Conservation (phyloP, 2,329 filamentous ascomycete genomes). For the Epichloe hybrida region DNA sequence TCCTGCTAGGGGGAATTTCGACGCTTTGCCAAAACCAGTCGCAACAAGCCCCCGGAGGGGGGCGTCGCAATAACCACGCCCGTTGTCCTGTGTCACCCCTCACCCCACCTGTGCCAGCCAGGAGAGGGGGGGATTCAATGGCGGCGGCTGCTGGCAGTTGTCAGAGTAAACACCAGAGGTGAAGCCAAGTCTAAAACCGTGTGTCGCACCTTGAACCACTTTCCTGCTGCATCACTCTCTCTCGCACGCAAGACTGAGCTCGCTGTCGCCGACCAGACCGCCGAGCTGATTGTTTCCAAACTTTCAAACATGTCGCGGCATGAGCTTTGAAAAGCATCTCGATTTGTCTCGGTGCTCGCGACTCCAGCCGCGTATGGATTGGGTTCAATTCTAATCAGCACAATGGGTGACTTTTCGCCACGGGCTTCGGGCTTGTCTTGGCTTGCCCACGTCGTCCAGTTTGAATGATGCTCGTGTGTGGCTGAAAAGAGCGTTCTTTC, state of each 20-base stretch:
- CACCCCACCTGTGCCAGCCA: background rate
- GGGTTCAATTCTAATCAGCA: no score
- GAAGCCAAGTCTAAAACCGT: background rate
- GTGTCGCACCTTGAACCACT: background rate
- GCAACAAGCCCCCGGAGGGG: no score
- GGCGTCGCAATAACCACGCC: background rate
- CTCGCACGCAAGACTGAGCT: background rate
- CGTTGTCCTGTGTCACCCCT: background rate
- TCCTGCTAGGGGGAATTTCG: background rate
- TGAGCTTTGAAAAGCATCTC: no score
- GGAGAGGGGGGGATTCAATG: no score
- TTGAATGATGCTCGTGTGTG: background rate
- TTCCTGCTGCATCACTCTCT: no score
- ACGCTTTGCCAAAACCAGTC: background rate
- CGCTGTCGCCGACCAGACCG: background rate
- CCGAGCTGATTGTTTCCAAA: background rate
- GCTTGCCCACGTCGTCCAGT: no score
- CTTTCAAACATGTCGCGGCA: background rate
- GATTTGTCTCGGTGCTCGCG: no score
- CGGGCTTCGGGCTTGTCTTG: no score
- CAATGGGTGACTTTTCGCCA: no score
- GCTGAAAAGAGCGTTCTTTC: background rate
- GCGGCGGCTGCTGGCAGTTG: background rate
- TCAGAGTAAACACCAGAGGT: background rate
- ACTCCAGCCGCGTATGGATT: no score